phyloP scores from a whole-genome alignment of 768 basidiomycete genomes.

The Naematelia aurantialba region DNA sequence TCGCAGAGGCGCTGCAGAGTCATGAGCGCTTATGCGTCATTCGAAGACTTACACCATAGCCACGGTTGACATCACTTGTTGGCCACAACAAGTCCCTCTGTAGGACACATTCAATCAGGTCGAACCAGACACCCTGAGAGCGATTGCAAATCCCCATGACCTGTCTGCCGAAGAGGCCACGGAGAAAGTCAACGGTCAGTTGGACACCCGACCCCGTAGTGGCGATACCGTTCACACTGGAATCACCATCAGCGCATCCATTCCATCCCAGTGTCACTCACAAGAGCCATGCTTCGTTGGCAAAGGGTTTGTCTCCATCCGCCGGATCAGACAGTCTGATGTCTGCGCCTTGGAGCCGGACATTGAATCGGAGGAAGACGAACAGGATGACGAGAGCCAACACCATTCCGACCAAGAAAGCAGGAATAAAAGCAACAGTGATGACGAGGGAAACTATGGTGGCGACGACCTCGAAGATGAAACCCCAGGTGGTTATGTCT shows the following conservation, averaged over 20 bases:
- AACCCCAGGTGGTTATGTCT: not conserved
- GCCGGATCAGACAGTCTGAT: not conserved
- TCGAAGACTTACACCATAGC: conserved; percentile 14
- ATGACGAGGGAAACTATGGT: conserved; percentile 3
- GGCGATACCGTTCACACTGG: conserved; percentile 37
- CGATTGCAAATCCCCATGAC: conserved; percentile 38
- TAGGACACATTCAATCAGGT: conserved; percentile 37
- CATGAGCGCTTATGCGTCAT: not conserved
- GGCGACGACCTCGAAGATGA: conserved; percentile 1
- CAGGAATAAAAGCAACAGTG: not conserved
- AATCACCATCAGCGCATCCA: not conserved
- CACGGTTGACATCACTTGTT: conserved; percentile 20
- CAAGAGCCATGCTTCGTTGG: conserved; percentile 30
- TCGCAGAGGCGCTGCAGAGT: conserved; percentile 10
- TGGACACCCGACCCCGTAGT: conserved; percentile 28
- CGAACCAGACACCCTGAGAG: conserved; percentile 38
- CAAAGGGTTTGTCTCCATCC: conserved; percentile 8
- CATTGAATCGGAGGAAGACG: conserved; percentile 1
- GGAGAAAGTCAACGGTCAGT: conserved; percentile 25
- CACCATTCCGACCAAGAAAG: too few species aligned
- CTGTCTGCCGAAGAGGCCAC: conserved; percentile 24
- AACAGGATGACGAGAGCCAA: not conserved
- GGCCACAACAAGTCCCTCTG: conserved; percentile 35
- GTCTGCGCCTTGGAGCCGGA: conserved; percentile 6
- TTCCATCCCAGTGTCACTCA: conserved; percentile 14